Base-by-base conservation (phyloP, 2,329 filamentous ascomycete species). In the Claviceps paspali region DNA sequence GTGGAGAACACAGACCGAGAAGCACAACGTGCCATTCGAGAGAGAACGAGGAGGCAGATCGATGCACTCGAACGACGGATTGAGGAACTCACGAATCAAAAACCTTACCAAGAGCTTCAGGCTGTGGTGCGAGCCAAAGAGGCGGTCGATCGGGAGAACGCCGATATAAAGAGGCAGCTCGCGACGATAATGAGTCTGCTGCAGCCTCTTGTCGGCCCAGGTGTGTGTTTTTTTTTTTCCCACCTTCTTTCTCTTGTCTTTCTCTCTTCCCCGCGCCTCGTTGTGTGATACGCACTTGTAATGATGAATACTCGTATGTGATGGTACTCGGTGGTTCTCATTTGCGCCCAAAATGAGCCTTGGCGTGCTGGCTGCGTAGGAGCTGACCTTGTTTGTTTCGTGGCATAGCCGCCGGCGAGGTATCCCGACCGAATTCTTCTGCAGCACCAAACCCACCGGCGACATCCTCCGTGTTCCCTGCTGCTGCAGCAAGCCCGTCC, bases 21-120 rank as follows among this genome's bases (percentile, higher is more conserved):
- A 56, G 85, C 84, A 22, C 84, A 93, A 55, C 73, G 84, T 34
- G 83, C 82, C 28, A 91, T 92, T 41, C 71, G 84, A 29, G 82
- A 88, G 61, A 74, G 84, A 38, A 91, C 83, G 21, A 84, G 79
- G 60, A 73, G 76, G 40, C 80, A 82, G 55, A 91, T 91, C 47
- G 82, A 88, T 52, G 63, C 60, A 6, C 64, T 91, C 41, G 81
- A 91, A 55, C 67, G 67, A 42, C 69, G 73, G 43, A 86, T 92
- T 43, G 67, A 71, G 38, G 81, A 88, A 43, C 67, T 92, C 46
- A 82, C 82, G 40, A 79, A 71, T 40, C 80, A 85, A 59, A 77
- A 87, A 55, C 83, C 84, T 0, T 87, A 86, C 49, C 78, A 83
- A 52, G 85, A 94, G 52, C 70, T 93, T 15, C 83, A 92, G 56